Conservation (phyloP, 140 eudicot genomes). For the Stevia rebaudiana region DNA sequence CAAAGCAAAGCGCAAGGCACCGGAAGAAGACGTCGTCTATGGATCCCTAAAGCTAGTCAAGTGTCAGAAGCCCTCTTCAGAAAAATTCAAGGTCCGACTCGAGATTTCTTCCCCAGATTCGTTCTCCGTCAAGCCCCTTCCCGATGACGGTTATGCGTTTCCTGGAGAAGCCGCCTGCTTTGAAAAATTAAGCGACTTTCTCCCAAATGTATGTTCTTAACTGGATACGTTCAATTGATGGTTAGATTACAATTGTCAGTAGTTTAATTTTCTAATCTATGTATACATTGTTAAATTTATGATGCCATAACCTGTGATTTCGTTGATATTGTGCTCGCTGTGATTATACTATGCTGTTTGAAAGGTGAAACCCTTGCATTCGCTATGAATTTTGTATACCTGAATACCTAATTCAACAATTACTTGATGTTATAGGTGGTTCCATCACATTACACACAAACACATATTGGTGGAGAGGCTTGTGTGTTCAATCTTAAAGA, state of each 20-base stretch:
- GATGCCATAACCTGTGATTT: not conserved
- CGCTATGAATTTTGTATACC: not conserved
- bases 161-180: conserved; percentile 66
- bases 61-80: conserved; percentile 53
- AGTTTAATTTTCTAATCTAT: no score
- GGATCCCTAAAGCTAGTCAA: conserved; percentile 47
- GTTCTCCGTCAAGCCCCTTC: conserved; percentile 57
- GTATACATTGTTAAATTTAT: not conserved
- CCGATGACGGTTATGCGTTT: conserved; percentile 40
- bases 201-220: conserved; percentile 43
- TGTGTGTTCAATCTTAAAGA: conserved; percentile 65
- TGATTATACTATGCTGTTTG: not conserved
- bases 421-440: conserved; percentile 40
- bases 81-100: conserved; percentile 48
- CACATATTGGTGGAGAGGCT: conserved; percentile 58
- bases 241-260: not conserved
- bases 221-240: not conserved
- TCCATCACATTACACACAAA: conserved; percentile 75
- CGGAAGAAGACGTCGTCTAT: conserved; percentile 4
- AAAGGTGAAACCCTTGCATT: not conserved
- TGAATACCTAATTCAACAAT: not conserved
- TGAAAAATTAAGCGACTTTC: conserved; percentile 36
- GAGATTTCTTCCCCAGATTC: conserved; percentile 87
- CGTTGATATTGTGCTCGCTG: not conserved
- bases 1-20: conserved; percentile 65